Conservation (phyloP, 1,139 yeast genomes). For the Suzukiozyma palmioleophila region DNA sequence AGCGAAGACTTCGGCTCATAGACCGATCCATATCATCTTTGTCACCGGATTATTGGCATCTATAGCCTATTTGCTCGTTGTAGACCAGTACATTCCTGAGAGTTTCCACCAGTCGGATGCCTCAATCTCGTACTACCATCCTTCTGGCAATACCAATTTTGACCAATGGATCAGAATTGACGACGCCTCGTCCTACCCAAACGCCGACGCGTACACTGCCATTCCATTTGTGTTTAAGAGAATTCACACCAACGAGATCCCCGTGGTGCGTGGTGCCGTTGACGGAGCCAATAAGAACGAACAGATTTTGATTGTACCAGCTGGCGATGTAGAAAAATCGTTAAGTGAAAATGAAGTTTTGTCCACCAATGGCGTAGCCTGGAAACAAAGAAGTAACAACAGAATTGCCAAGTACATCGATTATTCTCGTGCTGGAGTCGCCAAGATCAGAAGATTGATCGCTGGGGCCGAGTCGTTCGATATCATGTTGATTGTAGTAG, state of each 20-base stretch:
- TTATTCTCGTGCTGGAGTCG: slow-evolving; percentile 44
- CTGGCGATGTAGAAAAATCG: slow-evolving; percentile 29
- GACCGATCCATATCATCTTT: slow-evolving; percentile 87
- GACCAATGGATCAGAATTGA: slow-evolving; percentile 44
- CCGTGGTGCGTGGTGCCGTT: slow-evolving; percentile 29
- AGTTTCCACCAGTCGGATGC: slow-evolving; percentile 14
- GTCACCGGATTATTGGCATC: slow-evolving; percentile 73
- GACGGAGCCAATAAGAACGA: slow-evolving; percentile 32
- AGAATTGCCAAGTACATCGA: slow-evolving; percentile 63
- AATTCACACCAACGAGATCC: slow-evolving; percentile 28
- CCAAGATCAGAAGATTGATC: slow-evolving; percentile 50
- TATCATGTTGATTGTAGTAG: slow-evolving; percentile 71
- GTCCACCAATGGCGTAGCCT: slow-evolving; percentile 41
- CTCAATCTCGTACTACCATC: slow-evolving; percentile 31
- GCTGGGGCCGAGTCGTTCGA: slow-evolving; percentile 85
- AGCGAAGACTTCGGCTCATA: slow-evolving; percentile 68
- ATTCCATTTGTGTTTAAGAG: slow-evolving; percentile 56
- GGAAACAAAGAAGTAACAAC: slow-evolving; percentile 66
- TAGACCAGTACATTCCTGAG: slow-evolving; percentile 69
- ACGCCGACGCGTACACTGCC: slow-evolving; percentile 44
- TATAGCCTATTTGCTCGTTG: slow-evolving; percentile 73
- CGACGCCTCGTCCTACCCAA: slow-evolving; percentile 27
- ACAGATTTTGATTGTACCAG: slow-evolving; percentile 39
- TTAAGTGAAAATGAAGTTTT: slow-evolving; percentile 29
- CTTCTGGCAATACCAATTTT: slow-evolving; percentile 33